Conservation (phyloP, 2,329 filamentous ascomycete genomes). For the Pseudocercospora macadamiae region DNA sequence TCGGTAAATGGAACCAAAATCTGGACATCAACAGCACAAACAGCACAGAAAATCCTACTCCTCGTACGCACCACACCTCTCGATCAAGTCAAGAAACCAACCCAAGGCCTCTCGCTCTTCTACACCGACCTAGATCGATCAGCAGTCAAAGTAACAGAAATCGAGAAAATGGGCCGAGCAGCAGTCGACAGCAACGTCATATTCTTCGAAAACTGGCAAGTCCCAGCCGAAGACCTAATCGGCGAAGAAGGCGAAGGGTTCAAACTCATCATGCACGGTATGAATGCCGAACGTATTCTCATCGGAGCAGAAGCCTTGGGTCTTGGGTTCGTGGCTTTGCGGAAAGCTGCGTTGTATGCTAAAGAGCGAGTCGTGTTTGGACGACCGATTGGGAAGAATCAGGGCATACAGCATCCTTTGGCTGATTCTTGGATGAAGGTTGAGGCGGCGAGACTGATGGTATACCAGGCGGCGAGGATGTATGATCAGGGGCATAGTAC, state of each 20-base stretch:
- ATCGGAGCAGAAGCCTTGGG: conserved; percentile 60
- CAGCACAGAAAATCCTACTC: conserved; percentile 49
- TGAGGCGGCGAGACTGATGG: conserved; percentile 66
- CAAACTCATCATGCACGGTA: conserved; percentile 68
- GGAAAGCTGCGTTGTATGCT: conserved; percentile 65
- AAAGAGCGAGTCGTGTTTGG: conserved; percentile 67
- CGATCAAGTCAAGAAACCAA: conserved; percentile 46
- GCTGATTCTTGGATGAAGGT: conserved; percentile 68
- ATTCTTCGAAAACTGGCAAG: conserved; percentile 50
- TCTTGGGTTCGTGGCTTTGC: conserved; percentile 49
- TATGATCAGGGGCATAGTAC: conserved; percentile 58
- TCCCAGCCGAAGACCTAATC: conserved; percentile 45
- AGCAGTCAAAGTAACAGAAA: conserved; percentile 47
- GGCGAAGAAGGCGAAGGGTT: conserved; percentile 50
- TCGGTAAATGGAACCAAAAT: conserved; percentile 47
- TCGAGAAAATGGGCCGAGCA: conserved; percentile 51
- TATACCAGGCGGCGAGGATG: conserved; percentile 66
- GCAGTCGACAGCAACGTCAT: conserved; percentile 50
- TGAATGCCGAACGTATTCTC: conserved; percentile 78
- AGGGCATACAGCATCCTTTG: conserved; percentile 67
- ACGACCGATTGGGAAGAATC: conserved; percentile 68
- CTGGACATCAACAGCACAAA: conserved; percentile 52
- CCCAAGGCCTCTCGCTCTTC: conserved; percentile 49
- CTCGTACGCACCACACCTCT: conserved; percentile 48
- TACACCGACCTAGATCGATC: conserved; percentile 47